Conservation (phyloP, 1,284 basidiomycete species). For the Moesziomyces antarcticus region DNA sequence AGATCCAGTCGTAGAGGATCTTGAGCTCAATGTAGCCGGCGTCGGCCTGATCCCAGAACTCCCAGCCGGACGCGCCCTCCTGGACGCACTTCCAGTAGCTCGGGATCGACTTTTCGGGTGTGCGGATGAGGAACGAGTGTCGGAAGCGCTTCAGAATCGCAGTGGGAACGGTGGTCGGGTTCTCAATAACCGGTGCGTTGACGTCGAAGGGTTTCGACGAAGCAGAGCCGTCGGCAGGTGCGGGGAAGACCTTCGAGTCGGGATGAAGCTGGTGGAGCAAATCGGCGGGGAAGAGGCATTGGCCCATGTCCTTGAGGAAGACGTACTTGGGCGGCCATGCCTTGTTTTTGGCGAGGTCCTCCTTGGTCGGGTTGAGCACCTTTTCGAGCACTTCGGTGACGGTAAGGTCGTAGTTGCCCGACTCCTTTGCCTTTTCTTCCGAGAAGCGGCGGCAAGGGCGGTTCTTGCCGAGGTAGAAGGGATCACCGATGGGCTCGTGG, state of each 20-base stretch:
- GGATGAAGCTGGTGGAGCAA: slow-evolving; percentile 55
- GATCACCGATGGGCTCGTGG: slow-evolving; percentile 62
- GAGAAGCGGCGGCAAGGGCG: slow-evolving; percentile 52
- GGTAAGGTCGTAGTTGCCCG: slow-evolving; percentile 47
- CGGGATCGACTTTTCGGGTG: slow-evolving; percentile 61
- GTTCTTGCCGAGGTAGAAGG: slow-evolving; percentile 56
- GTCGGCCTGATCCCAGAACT: slow-evolving; percentile 63
- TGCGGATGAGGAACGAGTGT: slow-evolving; percentile 65
- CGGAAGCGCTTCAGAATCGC: slow-evolving; percentile 58
- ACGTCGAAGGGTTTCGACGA: slow-evolving; percentile 17
- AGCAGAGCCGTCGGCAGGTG: slow-evolving; percentile 2
- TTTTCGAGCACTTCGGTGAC: slow-evolving; percentile 48
- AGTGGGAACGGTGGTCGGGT: slow-evolving; percentile 63
- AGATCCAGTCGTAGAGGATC: slow-evolving; percentile 62
- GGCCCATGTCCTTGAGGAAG: slow-evolving; percentile 66
- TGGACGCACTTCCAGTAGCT: slow-evolving; percentile 65
- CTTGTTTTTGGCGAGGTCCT: slow-evolving; percentile 36
- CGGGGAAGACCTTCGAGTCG: slow-evolving; percentile 55
- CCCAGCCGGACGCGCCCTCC: slow-evolving; percentile 61
- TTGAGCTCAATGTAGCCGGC: slow-evolving; percentile 59
- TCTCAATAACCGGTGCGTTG: slow-evolving; percentile 57
- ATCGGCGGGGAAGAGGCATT: slow-evolving; percentile 55
- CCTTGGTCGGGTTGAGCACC: slow-evolving; percentile 39
- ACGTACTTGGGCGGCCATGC: slow-evolving; percentile 49
- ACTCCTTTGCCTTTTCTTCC: slow-evolving; percentile 48